Conservation (phyloP, 345 rosid species). For the Tarenaya hassleriana region DNA sequence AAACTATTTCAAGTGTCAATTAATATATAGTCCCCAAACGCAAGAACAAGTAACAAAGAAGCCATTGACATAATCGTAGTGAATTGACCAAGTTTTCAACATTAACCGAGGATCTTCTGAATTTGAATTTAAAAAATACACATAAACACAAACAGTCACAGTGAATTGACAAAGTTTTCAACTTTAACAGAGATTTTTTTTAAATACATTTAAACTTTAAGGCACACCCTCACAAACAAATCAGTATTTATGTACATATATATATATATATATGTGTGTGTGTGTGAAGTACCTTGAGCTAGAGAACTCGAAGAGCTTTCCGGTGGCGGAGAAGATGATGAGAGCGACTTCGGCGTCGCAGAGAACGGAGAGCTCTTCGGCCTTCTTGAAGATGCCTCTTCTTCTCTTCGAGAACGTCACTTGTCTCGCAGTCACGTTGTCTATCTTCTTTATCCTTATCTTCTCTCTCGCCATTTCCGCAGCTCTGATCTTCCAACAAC, state of each 20-base stretch:
- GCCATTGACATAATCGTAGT: too few species aligned
- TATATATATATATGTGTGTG: too few species aligned
- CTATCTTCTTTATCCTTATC: constrained; percentile 61
- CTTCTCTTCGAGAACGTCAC: constrained; percentile 65
- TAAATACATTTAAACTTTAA: too few species aligned
- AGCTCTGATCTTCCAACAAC: constrained; percentile 1
- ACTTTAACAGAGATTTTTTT: too few species aligned
- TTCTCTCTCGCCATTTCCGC: constrained; percentile 53
- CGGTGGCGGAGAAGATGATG: constrained; percentile 57
- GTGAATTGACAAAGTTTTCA: too few species aligned
- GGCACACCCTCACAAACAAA: too few species aligned
- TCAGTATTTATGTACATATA: neutral
- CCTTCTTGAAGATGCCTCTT: constrained; percentile 65
- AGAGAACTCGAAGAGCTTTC: constrained; percentile 56
- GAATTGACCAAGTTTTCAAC: too few species aligned
- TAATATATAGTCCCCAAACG: constrained; percentile 4
- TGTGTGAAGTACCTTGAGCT: constrained; percentile 57
- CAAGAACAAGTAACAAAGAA: neutral
- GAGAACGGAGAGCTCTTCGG: constrained; percentile 59
- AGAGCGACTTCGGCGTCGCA: constrained; percentile 70
- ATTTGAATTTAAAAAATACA: too few species aligned
- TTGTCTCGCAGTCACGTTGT: constrained; percentile 56
- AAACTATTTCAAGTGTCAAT: too few species aligned
- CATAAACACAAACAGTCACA: too few species aligned
- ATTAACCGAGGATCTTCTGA: too few species aligned